Evolutionary conservation across 1,284 basidiomycete genomes (phyloP).

Genomic region (Cryptococcus sp.): DNA sequence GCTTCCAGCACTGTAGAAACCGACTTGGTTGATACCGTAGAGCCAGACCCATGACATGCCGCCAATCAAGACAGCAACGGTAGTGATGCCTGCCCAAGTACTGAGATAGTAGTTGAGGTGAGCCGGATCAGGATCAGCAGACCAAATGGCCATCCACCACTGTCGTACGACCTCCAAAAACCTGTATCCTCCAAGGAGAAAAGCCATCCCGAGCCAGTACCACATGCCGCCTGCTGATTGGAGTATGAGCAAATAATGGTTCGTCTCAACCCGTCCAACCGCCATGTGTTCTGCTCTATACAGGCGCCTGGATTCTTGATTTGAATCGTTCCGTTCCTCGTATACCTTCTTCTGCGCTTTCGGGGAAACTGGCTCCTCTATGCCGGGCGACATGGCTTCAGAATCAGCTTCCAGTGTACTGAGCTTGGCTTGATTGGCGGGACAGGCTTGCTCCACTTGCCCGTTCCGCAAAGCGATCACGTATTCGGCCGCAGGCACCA

Average conservation of each 20-base stretch:
- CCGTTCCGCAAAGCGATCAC: slow-evolving; percentile 67
- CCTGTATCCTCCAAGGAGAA: slow-evolving; percentile 32
- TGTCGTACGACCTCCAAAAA: slow-evolving; percentile 23
- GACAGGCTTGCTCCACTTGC: slow-evolving; percentile 36
- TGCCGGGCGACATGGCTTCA: slow-evolving; percentile 1
- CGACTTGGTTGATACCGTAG: slow-evolving; percentile 51
- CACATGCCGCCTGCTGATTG: slow-evolving; percentile 45
- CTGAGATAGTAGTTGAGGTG: slow-evolving; percentile 40
- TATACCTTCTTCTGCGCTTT: background rate
- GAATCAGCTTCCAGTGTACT: background rate
- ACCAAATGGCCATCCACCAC: slow-evolving; percentile 43
- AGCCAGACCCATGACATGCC: slow-evolving; percentile 50
- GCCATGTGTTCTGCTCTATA: slow-evolving; percentile 71
- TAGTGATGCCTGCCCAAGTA: slow-evolving; percentile 31
- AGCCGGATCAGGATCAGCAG: slow-evolving; percentile 29
- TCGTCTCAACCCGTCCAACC: slow-evolving; percentile 54
- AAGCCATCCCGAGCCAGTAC: slow-evolving; percentile 48
- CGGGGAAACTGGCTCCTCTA: background rate
- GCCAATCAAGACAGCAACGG: slow-evolving; percentile 23
- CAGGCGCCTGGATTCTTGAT: slow-evolving; percentile 59
- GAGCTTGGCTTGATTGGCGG: slow-evolving; percentile 14
- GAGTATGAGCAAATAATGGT: slow-evolving; percentile 46
- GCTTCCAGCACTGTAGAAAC: slow-evolving; percentile 62
- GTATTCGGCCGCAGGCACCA: slow-evolving; percentile 40
- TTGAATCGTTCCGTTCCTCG: slow-evolving; percentile 4